These are phyloP conservation scores for Rhizophora mangle DNA, from an alignment of 345 rosid species.

Conservation along the genomic window DNA sequence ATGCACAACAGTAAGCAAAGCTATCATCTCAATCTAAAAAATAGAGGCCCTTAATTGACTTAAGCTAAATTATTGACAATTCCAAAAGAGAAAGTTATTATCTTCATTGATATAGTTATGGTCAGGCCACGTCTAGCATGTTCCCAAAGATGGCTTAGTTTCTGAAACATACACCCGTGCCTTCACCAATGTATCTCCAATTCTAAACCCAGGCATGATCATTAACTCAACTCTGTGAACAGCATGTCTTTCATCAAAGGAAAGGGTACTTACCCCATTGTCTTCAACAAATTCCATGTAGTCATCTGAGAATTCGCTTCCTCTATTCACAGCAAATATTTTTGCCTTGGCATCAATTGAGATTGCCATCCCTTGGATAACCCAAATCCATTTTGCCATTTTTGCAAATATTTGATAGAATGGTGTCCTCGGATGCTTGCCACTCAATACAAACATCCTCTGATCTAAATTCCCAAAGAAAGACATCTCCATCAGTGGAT, in stretches of 20 bases:
- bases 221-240: constrained; percentile 48
- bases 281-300: constrained; percentile 47
- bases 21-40: constrained; percentile 7
- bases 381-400: constrained; percentile 66
- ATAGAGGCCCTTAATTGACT: constrained; percentile 8
- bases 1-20: constrained; percentile 2
- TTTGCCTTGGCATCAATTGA: constrained; percentile 47
- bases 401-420: constrained; percentile 54
- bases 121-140: not conserved
- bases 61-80: constrained; percentile 4
- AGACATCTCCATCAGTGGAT: constrained; percentile 54
- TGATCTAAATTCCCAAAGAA: constrained; percentile 68
- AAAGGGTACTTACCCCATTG: constrained; percentile 1
- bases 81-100: constrained; percentile 8
- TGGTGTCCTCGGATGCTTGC: constrained; percentile 61
- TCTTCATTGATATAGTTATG: not conserved
- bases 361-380: constrained; percentile 44
- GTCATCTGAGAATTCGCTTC: constrained; percentile 44
- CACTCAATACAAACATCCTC: constrained; percentile 45
- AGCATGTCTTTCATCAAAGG: constrained; percentile 15
- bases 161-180: constrained; percentile 54
- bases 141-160: not conserved
- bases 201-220: constrained; percentile 62
- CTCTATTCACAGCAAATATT: constrained; percentile 44
- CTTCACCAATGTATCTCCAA: constrained; percentile 39